phyloP scores from a whole-genome alignment of 768 basidiomycete genomes.

The Boletus subparvulus region DNA sequence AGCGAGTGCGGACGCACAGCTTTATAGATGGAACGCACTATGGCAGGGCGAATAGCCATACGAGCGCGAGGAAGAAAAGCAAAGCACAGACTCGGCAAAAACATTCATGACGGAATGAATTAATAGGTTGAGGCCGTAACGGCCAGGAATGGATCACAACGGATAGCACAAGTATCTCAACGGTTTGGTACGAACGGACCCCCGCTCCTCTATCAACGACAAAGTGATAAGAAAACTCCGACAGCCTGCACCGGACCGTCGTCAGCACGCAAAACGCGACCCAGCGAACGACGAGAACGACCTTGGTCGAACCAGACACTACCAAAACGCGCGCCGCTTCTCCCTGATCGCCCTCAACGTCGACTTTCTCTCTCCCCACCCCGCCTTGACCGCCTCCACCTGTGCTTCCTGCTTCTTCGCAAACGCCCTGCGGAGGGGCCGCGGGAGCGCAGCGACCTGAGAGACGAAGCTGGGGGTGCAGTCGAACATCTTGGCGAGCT shows the following conservation, averaged over 20 bases:
- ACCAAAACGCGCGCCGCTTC: conserved; percentile 77
- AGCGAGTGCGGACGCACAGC: neutral
- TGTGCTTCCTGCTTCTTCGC: conserved; percentile 44
- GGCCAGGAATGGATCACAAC: neutral
- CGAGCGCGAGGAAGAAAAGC: neutral
- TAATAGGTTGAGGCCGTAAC: no score
- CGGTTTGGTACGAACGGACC: neutral
- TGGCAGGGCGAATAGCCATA: conserved; percentile 5
- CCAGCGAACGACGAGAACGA: neutral
- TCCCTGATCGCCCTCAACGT: conserved; percentile 60
- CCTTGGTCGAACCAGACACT: conserved; percentile 15
- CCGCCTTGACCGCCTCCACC: conserved; percentile 47
- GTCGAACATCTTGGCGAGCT: conserved; percentile 74
- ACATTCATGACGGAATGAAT: no score
- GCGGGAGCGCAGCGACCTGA: conserved; percentile 60
- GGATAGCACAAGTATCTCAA: neutral
- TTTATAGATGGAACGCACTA: neutral
- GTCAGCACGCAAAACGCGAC: neutral
- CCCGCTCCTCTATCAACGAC: neutral
- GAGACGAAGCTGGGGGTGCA: conserved; percentile 70
- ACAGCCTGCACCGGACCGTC: neutral
- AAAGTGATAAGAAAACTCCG: neutral
- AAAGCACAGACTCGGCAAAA: neutral
- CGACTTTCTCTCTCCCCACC: conserved; percentile 72
- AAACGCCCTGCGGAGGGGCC: conserved; percentile 44